phyloP scores from a whole-genome alignment of 495 filamentous ascomycete species.

The Penicillium simplicissimum region DNA sequence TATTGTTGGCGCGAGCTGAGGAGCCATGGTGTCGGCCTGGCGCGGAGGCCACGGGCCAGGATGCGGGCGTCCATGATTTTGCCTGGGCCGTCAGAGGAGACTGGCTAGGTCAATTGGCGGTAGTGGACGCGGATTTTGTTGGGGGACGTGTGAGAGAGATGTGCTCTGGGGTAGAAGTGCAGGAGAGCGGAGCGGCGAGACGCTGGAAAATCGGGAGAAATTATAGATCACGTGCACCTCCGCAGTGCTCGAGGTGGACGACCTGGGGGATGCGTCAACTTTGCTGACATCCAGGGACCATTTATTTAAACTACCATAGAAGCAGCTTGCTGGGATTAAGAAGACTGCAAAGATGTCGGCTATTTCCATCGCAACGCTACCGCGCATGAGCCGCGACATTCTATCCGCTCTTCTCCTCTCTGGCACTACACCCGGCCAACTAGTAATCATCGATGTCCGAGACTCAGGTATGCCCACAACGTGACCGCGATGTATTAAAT shows the following conservation, averaged over 20 bases:
- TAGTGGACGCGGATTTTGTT: neutral
- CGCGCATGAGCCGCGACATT: slow-evolving; percentile 62
- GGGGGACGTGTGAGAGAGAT: slow-evolving; percentile 5
- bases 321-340: neutral
- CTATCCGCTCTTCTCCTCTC: slow-evolving; percentile 55
- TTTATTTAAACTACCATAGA: neutral
- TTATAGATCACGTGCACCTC: slow-evolving; percentile 30
- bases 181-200: slow-evolving; percentile 5
- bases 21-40: slow-evolving; percentile 34
- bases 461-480: slow-evolving; percentile 62
- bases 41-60: slow-evolving; percentile 38
- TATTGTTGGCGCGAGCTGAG: slow-evolving; percentile 19
- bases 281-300: neutral
- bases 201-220: slow-evolving; percentile 28
- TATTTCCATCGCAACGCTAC: slow-evolving; percentile 59
- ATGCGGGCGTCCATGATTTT: slow-evolving; percentile 38
- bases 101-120: slow-evolving; percentile 7
- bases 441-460: slow-evolving; percentile 87
- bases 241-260: neutral
- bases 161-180: slow-evolving; percentile 9
- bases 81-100: slow-evolving; percentile 5
- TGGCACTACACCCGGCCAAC: slow-evolving; percentile 34
- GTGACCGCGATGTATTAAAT: neutral
- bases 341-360: slow-evolving; percentile 50
- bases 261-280: neutral